phyloP scores from a whole-genome alignment of 495 filamentous ascomycete genomes.

The Ascodesmis nigricans region DNA sequence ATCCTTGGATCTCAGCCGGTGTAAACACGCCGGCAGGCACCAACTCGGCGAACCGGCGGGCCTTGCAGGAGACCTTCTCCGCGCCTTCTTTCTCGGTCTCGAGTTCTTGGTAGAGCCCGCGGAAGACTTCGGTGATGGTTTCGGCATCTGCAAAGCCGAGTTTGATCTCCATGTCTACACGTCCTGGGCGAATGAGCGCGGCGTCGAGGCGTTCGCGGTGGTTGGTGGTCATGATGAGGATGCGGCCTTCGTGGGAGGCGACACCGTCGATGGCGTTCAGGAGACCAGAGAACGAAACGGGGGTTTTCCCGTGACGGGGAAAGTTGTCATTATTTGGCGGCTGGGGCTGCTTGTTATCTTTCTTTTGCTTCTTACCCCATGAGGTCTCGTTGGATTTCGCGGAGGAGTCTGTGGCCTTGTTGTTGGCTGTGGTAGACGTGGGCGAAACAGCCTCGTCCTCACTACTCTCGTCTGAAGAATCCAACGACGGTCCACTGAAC shows the following conservation, averaged over 20 bases:
- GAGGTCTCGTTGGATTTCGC: too few relatives aligned
- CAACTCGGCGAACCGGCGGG: constrained; percentile 26
- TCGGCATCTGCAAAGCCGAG: constrained; percentile 38
- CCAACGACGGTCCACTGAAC: too few relatives aligned
- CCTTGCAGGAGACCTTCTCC: constrained; percentile 25
- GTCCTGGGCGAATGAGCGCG: constrained; percentile 52
- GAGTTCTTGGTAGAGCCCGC: constrained; percentile 14
- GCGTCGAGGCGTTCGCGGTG: constrained; percentile 49
- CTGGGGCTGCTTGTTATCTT: constrained; percentile 18
- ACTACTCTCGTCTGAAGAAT: too few relatives aligned
- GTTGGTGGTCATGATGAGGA: constrained; percentile 75
- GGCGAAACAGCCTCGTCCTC: too few relatives aligned
- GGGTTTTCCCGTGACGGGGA: constrained; percentile 5
- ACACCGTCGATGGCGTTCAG: constrained; percentile 75
- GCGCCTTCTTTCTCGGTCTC: constrained; percentile 4
- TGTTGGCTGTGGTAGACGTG: too few relatives aligned
- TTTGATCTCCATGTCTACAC: constrained; percentile 49
- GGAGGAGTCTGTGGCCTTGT: too few relatives aligned
- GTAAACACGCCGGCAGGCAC: constrained; percentile 33
- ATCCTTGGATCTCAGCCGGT: constrained; percentile 52
- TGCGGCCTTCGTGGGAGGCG: constrained; percentile 54
- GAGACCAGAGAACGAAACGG: constrained; percentile 47
- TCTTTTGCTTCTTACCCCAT: constrained; percentile 9
- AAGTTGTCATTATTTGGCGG: neutral
- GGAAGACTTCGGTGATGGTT: constrained; percentile 17